Evolutionary conservation across 2,329 filamentous ascomycete species (phyloP), one percentile per base, ranked within the genome.

Genomic region (Rosellinia necatrix): DNA sequence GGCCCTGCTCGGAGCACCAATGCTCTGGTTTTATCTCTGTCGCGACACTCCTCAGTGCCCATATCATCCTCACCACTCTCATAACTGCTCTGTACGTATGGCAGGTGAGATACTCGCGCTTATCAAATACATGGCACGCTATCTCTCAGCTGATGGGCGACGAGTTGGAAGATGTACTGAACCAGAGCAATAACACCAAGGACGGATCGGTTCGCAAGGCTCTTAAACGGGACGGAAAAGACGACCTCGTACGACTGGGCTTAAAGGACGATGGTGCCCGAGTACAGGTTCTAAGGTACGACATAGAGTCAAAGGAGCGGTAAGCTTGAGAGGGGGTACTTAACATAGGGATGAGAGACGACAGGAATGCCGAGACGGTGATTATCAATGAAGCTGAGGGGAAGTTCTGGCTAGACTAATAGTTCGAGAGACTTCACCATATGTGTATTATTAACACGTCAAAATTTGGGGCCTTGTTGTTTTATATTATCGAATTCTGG

Each of bases 101-200:
- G 4, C 50, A 58, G 21, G 51, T 44, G 24, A 44, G 46, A 35
- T 58, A 55, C 27, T 58, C 51, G 15, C 50, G 51, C 37, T 48
- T 34, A 32, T 49, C 50, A 2, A 58, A 58, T 30, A 50, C 43
- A 3, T 58, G 56, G 51, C 51, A 58, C 10, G 41, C 56, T 21
- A 40, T 54, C 22, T 43, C 56, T 27, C 55, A 58, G 50, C 38
- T 58, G 17, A 27, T 48, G 12, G 27, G 44, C 4, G 34, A 42
- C 13, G 54, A 57, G 32, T 19, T 57, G 17, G 30, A 35, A 4
- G 49, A 42, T 29, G 34, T 48, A 7, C 29, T 56, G 2, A 3
- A 29, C 15, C 34, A 29, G 32, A 27, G 40, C 9, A 56, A 47
- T 21, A 56, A 52, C 17, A 34, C 53, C 1, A 47, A 42, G 21